These are phyloP conservation scores for Hygrocybe coccinea DNA, from an alignment of 768 basidiomycete species.

Conservation along the genomic window DNA sequence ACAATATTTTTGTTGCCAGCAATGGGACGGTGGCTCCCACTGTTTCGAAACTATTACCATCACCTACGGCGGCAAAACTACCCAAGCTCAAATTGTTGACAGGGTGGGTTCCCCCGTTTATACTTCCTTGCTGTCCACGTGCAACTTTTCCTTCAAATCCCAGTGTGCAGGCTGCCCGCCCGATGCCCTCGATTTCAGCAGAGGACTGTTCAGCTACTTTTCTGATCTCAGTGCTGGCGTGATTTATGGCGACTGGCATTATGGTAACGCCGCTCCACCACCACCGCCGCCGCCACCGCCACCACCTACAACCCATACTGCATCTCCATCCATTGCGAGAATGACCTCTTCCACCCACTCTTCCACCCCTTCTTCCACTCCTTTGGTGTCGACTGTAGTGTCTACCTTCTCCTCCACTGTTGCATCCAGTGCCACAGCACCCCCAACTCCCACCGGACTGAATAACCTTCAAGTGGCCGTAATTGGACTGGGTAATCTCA, in stretches of 20 bases:
- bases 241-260: conserved; percentile 40
- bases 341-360: conserved; percentile 3
- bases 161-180: conserved; percentile 39
- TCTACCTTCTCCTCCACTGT: neutral
- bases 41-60: conserved; percentile 46
- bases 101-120: conserved; percentile 27
- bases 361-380: conserved; percentile 14
- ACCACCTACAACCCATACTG: too few species aligned
- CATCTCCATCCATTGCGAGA: too few species aligned
- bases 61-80: conserved; percentile 31
- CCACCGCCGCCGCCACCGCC: neutral
- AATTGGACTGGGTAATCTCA: conserved; percentile 5
- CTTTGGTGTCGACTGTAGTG: conserved; percentile 1
- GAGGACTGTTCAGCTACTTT: conserved; percentile 42
- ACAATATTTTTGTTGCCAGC: conserved; percentile 20
- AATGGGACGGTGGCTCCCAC: conserved; percentile 38
- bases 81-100: conserved; percentile 43
- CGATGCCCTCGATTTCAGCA: conserved; percentile 44
- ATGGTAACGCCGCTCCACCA: conserved; percentile 23
- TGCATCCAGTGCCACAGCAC: neutral
- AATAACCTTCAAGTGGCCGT: conserved; percentile 7
- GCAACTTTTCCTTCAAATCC: conserved; percentile 1
- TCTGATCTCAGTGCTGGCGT: conserved; percentile 31
- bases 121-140: neutral
- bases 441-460: conserved; percentile 3